Percentiles rank a stretch among this genome's conserved stretches.
These are phyloP conservation scores for Chalciporus sp. DNA, from an alignment of 1,284 basidiomycete species.

Conservation along the genomic window DNA sequence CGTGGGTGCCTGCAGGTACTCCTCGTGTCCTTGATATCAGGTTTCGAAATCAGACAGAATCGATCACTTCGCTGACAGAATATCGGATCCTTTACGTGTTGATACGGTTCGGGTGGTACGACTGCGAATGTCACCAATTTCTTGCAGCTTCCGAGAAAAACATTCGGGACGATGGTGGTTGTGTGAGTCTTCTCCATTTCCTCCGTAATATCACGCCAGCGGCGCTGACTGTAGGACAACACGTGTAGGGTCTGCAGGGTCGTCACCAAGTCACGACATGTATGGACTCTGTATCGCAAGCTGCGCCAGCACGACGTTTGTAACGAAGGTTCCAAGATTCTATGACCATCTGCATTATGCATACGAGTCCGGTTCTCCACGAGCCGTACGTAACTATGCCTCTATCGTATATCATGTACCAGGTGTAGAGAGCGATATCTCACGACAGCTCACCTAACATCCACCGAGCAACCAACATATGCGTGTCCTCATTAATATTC, in stretches of 20 bases:
- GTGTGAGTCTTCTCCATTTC: neutral
- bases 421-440: neutral
- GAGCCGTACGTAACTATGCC: slow-evolving; percentile 1
- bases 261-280: neutral
- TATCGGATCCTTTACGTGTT: slow-evolving; percentile 22
- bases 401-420: neutral
- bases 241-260: slow-evolving; percentile 21
- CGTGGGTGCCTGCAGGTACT: slow-evolving; percentile 26
- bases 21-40: slow-evolving; percentile 26
- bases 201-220: slow-evolving; percentile 19
- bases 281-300: slow-evolving; percentile 1
- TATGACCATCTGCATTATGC: slow-evolving; percentile 14
- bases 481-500: slow-evolving; percentile 30
- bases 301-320: slow-evolving; percentile 7
- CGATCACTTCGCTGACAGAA: slow-evolving; percentile 9
- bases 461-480: slow-evolving; percentile 18
- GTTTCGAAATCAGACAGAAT: slow-evolving; percentile 7
- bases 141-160: neutral
- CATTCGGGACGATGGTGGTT: neutral
- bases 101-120: neutral
- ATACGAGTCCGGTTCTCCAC: slow-evolving; percentile 4
- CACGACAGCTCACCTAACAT: slow-evolving; percentile 11
- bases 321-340: slow-evolving; percentile 19
- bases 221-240: slow-evolving; percentile 6
- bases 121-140: neutral